These are phyloP conservation scores for Candida ficus DNA, from an alignment of 805 yeast genomes.

Conservation along the genomic window DNA sequence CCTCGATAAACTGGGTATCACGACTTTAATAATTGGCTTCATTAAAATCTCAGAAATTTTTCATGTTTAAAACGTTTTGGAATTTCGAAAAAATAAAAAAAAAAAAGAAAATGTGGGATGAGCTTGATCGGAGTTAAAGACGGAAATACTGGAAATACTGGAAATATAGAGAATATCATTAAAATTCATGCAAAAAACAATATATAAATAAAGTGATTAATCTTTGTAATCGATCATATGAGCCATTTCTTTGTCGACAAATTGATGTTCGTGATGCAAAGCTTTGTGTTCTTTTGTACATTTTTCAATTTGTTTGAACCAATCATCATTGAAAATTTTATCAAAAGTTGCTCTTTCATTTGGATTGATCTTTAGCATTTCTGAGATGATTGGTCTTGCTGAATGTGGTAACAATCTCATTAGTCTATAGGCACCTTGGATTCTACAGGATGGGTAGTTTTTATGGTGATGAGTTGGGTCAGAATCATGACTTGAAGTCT, in stretches of 20 bases:
- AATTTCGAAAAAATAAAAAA: too few relatives aligned
- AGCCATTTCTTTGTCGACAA: conserved; percentile 41
- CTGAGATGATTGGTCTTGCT: conserved; percentile 67
- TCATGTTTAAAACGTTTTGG: too few relatives aligned
- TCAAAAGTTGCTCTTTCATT: conserved; percentile 56
- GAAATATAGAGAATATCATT: neutral
- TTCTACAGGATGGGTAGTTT: conserved; percentile 2
- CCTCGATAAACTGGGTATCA: neutral
- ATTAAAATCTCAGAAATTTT: too few relatives aligned
- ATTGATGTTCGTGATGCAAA: conserved; percentile 46
- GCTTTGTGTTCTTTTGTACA: conserved; percentile 41
- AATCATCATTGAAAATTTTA: conserved; percentile 62
- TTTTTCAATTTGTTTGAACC: conserved; percentile 54
- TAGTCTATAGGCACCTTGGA: conserved; percentile 79
- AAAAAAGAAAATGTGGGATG: too few relatives aligned
- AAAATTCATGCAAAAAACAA: neutral
- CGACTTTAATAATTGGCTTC: too few relatives aligned
- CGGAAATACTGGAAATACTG: too few relatives aligned
- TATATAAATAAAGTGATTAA: neutral
- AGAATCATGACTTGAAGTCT: conserved; percentile 1
- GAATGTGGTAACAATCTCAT: conserved; percentile 82
- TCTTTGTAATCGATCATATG: conserved; percentile 38
- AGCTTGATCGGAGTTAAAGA: too few relatives aligned
- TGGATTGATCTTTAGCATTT: conserved; percentile 61
- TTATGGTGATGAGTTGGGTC: neutral